These are phyloP conservation scores for Cyclotella distinguenda DNA, from an alignment of 108 stramenopile species.

Conservation along the genomic window DNA sequence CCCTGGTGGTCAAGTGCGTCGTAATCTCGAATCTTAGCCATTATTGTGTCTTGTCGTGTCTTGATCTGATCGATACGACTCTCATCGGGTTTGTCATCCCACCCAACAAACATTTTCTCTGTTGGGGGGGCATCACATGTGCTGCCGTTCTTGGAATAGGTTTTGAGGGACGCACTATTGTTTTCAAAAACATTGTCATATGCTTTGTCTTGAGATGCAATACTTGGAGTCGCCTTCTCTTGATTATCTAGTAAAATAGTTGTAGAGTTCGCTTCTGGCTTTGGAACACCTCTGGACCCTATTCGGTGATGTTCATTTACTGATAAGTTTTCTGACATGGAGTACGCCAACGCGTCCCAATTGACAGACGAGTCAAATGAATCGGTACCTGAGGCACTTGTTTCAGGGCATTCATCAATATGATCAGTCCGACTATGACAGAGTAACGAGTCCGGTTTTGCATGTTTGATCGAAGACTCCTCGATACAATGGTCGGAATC, in stretches of 20 bases:
- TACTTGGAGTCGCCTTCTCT: too few species aligned
- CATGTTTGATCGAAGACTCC: too few species aligned
- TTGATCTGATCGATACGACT: constrained; percentile 25
- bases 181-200: too few species aligned
- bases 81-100: constrained; percentile 2
- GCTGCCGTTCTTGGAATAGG: too few species aligned
- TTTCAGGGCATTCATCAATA: background rate
- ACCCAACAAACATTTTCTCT: too few species aligned
- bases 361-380: constrained; percentile 37
- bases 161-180: too few species aligned
- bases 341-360: constrained; percentile 39
- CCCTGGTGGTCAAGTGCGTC: background rate
- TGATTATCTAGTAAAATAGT: too few species aligned
- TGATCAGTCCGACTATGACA: background rate
- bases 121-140: too few species aligned
- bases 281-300: background rate
- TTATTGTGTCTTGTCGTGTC: constrained; percentile 25
- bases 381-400: constrained; percentile 1
- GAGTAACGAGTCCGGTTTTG: too few species aligned
- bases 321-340: constrained; percentile 34
- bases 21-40: constrained; percentile 12
- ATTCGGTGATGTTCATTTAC: background rate
- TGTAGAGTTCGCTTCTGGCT: too few species aligned
- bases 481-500: too few species aligned
- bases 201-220: too few species aligned